Base-by-base conservation (phyloP, 176 grass and related monocot genomes). In the Hordeum marinum region DNA sequence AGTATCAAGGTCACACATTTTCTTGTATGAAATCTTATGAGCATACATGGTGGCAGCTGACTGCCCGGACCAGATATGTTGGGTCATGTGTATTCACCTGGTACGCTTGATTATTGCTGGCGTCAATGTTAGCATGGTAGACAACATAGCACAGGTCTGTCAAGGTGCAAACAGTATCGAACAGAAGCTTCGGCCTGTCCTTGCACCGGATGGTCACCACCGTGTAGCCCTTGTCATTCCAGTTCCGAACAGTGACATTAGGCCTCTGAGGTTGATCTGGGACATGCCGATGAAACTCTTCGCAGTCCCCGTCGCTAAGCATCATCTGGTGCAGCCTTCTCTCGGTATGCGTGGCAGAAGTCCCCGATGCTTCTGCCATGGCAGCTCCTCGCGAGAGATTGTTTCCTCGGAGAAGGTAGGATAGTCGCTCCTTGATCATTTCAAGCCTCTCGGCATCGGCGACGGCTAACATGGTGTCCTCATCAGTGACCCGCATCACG, bases 311-410 rank as follows among this genome's bases (percentile, higher is more conserved):
- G 36, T 91, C 94, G 1, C 91, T 85, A 40, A 91, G 78, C 94
- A 96, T 96, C 94, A 96, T 90, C 85, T 96, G 91, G 78, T 96
- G 94, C 58, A 96, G 82, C 79, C 94, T 90, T 68, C 94, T 84
- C 37, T 96, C 89, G 0, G 68, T 90, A 36, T 91, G 87, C 0
- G 79, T 96, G 63, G 59, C 81, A 58, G 57, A 77, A 3, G 50
- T 68, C 20, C 88, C 82, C 0, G 79, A 81, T 12, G 91, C 86
- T 11, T 90, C 85, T 8, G 91, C 45, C 46, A 87, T 89, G 72
- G 72, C 63, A 2, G 85, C 50, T 57, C 87, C 91, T 9, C 85
- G 55, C 1, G 77, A 83, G 18, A 91, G 54, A 32, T 84, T 84
- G 9, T 83, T 81, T 76, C 89, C 91, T 20, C 86, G 88, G 69